Percentiles rank a stretch among this genome's conserved stretches.
These are phyloP conservation scores for Lagenidium giganteum DNA, from an alignment of 352 stramenopile genomes.

Conservation along the genomic window DNA sequence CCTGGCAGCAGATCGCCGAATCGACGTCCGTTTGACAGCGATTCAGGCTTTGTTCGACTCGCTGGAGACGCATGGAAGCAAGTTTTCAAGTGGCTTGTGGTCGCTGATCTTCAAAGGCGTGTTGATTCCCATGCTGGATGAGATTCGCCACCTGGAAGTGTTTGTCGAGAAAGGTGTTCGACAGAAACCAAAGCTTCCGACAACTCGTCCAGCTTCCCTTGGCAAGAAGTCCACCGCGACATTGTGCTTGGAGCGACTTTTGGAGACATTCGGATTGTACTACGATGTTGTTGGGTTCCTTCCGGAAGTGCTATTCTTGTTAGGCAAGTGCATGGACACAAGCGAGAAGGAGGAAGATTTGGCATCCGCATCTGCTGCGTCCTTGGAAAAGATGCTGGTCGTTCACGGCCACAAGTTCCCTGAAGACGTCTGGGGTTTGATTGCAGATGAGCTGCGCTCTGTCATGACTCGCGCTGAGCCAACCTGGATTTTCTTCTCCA, in stretches of 20 bases:
- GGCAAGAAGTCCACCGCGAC: constrained; percentile 53
- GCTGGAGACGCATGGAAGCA: constrained; percentile 55
- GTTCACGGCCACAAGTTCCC: constrained; percentile 76
- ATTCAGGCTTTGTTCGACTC: constrained; percentile 72
- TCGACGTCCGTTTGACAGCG: constrained; percentile 81
- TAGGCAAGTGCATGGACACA: constrained; percentile 78
- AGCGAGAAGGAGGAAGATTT: constrained; percentile 64
- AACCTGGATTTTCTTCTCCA: constrained; percentile 65
- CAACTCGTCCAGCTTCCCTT: constrained; percentile 10
- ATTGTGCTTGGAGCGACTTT: constrained; percentile 53
- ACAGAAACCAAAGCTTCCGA: constrained; percentile 32
- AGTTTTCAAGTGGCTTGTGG: constrained; percentile 79
- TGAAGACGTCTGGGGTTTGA: constrained; percentile 75
- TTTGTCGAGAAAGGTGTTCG: constrained; percentile 41
- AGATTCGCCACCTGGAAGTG: constrained; percentile 65
- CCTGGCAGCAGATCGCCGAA: constrained; percentile 86
- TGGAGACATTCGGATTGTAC: constrained; percentile 73
- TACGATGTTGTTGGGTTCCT: constrained; percentile 78
- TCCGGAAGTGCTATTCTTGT: constrained; percentile 67
- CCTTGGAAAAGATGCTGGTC: constrained; percentile 66
- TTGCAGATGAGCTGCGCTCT: constrained; percentile 72
- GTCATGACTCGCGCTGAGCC: constrained; percentile 69
- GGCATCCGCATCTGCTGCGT: constrained; percentile 43
- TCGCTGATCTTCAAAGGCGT: constrained; percentile 81
- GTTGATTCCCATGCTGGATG: constrained; percentile 79